These are phyloP conservation scores for Termitomyces sp. DNA, from an alignment of 1,284 basidiomycete genomes.

Conservation along the genomic window DNA sequence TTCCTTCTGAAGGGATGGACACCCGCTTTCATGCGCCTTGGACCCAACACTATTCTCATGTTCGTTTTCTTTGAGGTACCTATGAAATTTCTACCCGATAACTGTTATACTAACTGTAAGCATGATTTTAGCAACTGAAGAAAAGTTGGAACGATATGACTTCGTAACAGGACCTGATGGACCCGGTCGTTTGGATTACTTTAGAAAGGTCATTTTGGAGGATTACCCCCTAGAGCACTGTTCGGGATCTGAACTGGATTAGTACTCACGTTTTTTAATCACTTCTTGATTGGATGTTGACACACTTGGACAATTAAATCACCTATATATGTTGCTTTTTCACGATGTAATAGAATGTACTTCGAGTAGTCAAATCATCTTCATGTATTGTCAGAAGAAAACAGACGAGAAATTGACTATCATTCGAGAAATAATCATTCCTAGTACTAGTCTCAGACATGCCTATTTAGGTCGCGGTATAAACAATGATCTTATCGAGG, in stretches of 20 bases:
- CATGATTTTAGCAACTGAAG: slow-evolving; percentile 55
- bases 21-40: slow-evolving; percentile 79
- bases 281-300: not conserved
- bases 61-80: slow-evolving; percentile 81
- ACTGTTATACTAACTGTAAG: not conserved
- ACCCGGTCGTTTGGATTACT: not conserved
- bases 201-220: slow-evolving; percentile 6
- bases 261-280: slow-evolving; percentile 2
- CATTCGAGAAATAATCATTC: not conserved
- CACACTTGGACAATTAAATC: slow-evolving; percentile 2
- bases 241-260: not conserved
- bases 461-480: slow-evolving; percentile 30
- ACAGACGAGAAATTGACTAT: no score
- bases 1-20: slow-evolving; percentile 92
- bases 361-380: not conserved
- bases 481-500: slow-evolving; percentile 59
- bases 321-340: slow-evolving; percentile 6
- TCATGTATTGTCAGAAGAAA: not conserved
- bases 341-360: slow-evolving; percentile 9
- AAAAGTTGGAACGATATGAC: slow-evolving; percentile 38
- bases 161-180: slow-evolving; percentile 1
- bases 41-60: slow-evolving; percentile 79
- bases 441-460: not conserved
- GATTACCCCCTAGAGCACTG: not conserved
- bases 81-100: not conserved